A percentile compares a stretch with the other conserved stretches of the same genome.
These are phyloP conservation scores for Osmozyma mogii DNA, from an alignment of 805 yeast species.

Conservation along the genomic window DNA sequence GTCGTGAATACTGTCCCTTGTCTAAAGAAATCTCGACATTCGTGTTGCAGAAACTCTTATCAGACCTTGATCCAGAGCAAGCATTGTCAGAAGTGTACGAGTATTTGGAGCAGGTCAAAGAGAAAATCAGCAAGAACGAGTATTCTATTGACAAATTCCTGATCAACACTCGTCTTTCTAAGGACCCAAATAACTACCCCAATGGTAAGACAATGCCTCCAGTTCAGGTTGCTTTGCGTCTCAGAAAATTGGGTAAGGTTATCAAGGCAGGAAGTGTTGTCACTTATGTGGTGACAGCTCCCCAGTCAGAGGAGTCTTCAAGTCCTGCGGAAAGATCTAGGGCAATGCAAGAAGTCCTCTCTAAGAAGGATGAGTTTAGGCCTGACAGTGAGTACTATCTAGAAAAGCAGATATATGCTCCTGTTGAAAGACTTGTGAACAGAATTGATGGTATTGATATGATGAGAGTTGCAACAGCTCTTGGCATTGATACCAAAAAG, in stretches of 20 bases:
- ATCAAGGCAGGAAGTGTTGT: constrained; percentile 86
- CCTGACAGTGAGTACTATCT: constrained; percentile 78
- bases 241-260: constrained; percentile 76
- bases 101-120: constrained; percentile 55
- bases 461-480: constrained; percentile 62
- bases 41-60: constrained; percentile 63
- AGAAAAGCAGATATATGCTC: constrained; percentile 84
- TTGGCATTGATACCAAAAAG: constrained; percentile 70
- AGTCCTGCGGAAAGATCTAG: constrained; percentile 74
- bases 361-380: constrained; percentile 39
- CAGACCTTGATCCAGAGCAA: constrained; percentile 68
- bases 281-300: constrained; percentile 66
- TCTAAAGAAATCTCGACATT: constrained; percentile 81
- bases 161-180: constrained; percentile 82
- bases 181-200: constrained; percentile 81
- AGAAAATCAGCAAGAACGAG: constrained; percentile 51
- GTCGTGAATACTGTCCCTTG: constrained; percentile 92
- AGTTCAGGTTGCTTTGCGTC: constrained; percentile 82
- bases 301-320: constrained; percentile 20
- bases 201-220: constrained; percentile 72
- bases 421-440: constrained; percentile 80
- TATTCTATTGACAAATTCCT: constrained; percentile 61
- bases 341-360: constrained; percentile 65
- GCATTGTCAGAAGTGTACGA: constrained; percentile 66
- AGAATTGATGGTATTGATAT: constrained; percentile 82